Evolutionary conservation across 2,329 filamentous ascomycete species (phyloP).

Genomic region (Spiromastix sp.): DNA sequence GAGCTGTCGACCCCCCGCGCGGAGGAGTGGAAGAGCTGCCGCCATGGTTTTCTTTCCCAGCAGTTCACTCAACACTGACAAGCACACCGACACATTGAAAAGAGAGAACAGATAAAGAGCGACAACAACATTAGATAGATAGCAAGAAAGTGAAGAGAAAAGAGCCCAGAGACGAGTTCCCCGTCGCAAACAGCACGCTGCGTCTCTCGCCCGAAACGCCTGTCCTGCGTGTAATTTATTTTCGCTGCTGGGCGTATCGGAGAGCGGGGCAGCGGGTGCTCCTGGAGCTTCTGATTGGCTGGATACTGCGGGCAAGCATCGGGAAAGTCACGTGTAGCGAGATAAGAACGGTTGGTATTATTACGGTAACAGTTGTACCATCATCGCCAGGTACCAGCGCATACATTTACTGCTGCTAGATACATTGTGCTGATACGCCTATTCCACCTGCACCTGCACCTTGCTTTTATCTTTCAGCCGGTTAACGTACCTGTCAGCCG

Average conservation of each 20-base stretch:
- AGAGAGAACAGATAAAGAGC: not conserved
- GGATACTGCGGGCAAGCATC: constrained; percentile 2
- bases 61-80: not conserved
- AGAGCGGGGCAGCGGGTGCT: no score
- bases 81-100: constrained; percentile 1
- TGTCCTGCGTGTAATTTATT: no score
- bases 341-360: no score
- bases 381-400: no score
- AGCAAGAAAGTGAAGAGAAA: not conserved
- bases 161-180: not conserved
- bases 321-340: no score
- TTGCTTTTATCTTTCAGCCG: constrained; percentile 24
- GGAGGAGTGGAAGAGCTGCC: constrained; percentile 10
- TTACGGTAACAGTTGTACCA: no score
- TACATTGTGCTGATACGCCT: not conserved
- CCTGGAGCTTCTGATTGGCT: constrained; percentile 4
- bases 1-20: constrained; percentile 9
- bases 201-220: no score
- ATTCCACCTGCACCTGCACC: constrained; percentile 17
- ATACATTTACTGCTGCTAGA: no score
- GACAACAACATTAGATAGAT: not conserved
- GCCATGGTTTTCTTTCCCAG: constrained; percentile 7
- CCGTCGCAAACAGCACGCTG: not conserved
- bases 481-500: not conserved
- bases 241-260: no score